Evolutionary conservation across 2,329 filamentous ascomycete genomes (phyloP), one percentile per base, ranked within the genome.

Genomic region (Moelleriella libera): DNA sequence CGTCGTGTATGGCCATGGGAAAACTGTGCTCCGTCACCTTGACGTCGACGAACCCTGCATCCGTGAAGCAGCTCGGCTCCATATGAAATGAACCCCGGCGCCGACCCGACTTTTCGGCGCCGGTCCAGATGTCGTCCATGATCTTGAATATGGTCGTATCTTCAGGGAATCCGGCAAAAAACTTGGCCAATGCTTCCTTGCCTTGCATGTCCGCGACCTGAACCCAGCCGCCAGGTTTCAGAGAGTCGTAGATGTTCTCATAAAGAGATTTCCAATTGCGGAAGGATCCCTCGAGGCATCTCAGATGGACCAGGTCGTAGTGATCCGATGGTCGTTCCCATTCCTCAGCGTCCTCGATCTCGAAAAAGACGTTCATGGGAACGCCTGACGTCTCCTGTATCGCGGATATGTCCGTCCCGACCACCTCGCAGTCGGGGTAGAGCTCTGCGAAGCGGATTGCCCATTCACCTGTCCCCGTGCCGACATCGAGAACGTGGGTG

Each of bases 261-360:
- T 78, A 79, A 30, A 80, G 68, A 50, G 68, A 69, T 34, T 61
- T 55, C 76, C 76, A 80, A 57, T 79, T 71, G 0, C 62, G 59
- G 56, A 80, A 78, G 8, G 75, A 68, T 8, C 75, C 76, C 14
- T 72, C 63, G 67, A 80, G 69, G 51, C 71, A 66, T 5, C 76
- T 70, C 48, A 78, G 61, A 54, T 80, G 76, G 30, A 80, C 67
- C 10, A 80, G 60, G 55, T 80, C 76, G 51, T 76, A 74, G 10
- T 67, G 60, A 54, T 78, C 62, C 4, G 67, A 58, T 4, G 69
- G 67, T 11, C 73, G 69, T 49, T 76, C 72, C 76, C 76, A 80
- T 41, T 78, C 74, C 57, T 78, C 74, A 43, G 75, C 76, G 53
- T 79, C 73, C 53, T 79, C 75, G 5, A 79, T 68, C 58, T 78